Evolutionary conservation across 148 eudicot species (phyloP), one percentile per base, ranked within the genome.

Genomic region (Talinum fruticosum): DNA sequence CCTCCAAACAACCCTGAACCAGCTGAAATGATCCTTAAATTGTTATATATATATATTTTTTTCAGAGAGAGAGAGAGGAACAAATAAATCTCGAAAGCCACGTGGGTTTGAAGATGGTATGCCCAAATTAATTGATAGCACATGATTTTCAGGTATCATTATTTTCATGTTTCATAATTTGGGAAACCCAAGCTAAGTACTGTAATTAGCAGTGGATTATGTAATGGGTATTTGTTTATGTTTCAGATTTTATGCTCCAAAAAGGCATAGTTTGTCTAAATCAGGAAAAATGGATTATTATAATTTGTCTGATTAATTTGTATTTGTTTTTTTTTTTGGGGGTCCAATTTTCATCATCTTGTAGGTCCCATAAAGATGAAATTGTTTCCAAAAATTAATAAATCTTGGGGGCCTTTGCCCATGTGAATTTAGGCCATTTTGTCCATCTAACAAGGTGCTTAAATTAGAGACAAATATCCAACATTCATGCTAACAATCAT

Each of bases 401-500:
- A 38, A 35, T 26, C 19, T 41, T n/a, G 49, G 66, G 71, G 51
- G 35, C 47, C 80, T 54, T 70, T 19, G 75, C 23, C 69, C 75
- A 78, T 78, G 75, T 78, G 69, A 71, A 30, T 5, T 44, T 34
- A 41, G 73, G 44, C 54, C 41, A 10, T 70, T 78, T 78, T 71
- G 57, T 78, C 30, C 29, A 37, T 78, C 33, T 18, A 59, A 38
- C 54, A 16, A 57, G 75, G 59, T 73, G n/a, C 61, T 59, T 70
- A 59, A 59, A 51, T 70, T 70, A 78, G 38, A 59, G 28, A 78
- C 23, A 71, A 38, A 18, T 21, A 29, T 70, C 80, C 75, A 70
- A 78, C 74, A 29, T 59, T 78, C 80, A 59, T 41, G 34, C 35
- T 78, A 49, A 70, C 67, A 78, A 78, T 78, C 69, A 77, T 78